Percentiles rank a stretch among this genome's conserved stretches.
Evolutionary conservation across 352 stramenopile genomes (phyloP).

Genomic region (Globisporangium radiosum): DNA sequence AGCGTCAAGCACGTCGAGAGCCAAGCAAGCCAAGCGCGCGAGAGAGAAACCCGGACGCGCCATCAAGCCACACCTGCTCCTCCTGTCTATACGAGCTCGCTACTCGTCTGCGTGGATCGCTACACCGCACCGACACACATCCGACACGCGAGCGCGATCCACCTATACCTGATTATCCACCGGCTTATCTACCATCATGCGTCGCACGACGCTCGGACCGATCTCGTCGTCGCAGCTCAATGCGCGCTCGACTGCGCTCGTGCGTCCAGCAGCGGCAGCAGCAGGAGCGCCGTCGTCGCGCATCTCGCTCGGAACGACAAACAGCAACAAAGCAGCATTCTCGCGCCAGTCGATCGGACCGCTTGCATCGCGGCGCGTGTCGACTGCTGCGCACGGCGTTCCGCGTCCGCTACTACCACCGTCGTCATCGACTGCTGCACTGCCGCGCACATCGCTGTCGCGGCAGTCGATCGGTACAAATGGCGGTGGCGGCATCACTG

Average conservation of each 20-base stretch:
- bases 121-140: too few species aligned
- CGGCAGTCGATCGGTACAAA: constrained; percentile 38
- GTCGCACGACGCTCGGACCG: constrained; percentile 77
- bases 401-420: constrained; percentile 9
- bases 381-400: constrained; percentile 19
- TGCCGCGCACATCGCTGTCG: constrained; percentile 38
- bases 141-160: too few species aligned
- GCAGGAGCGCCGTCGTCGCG: constrained; percentile 18
- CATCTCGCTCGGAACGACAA: constrained; percentile 49
- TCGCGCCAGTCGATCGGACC: constrained; percentile 61
- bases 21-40: too few species aligned
- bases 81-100: too few species aligned
- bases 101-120: background rate
- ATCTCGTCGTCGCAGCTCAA: constrained; percentile 86
- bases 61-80: too few species aligned
- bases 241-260: constrained; percentile 31
- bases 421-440: constrained; percentile 1
- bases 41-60: too few species aligned
- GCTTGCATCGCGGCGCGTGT: constrained; percentile 37
- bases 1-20: too few species aligned
- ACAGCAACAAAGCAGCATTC: constrained; percentile 14
- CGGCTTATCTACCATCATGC: constrained; percentile 27
- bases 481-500: constrained; percentile 9
- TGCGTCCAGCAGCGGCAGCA: constrained; percentile 9
- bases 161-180: too few species aligned